Percentiles rank a stretch among this genome's conserved stretches.
Evolutionary conservation across 2,329 filamentous ascomycete genomes (phyloP).

Genomic region (Incumbomyces delicatus): DNA sequence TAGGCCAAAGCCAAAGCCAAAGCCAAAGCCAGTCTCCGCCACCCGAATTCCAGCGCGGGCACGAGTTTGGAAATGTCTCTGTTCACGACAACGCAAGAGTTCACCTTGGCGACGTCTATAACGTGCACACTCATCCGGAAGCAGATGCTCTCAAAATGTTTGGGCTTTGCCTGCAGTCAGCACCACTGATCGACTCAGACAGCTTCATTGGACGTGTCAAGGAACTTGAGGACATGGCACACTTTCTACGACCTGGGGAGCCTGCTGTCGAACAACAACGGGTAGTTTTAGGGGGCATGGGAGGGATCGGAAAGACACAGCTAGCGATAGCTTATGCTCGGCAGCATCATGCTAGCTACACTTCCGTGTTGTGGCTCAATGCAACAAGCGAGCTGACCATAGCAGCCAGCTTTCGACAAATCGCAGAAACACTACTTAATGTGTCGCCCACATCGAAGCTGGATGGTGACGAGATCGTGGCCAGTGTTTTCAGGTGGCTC

Average conservation of each 20-base stretch:
- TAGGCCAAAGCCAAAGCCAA: neutral
- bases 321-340: constrained; percentile 30
- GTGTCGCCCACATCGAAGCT: neutral
- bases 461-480: constrained; percentile 1
- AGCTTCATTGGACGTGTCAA: neutral
- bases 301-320: too few relatives aligned
- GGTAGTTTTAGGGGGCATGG: constrained; percentile 30
- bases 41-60: neutral
- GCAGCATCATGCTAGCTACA: constrained; percentile 27
- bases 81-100: neutral
- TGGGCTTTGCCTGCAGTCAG: neutral
- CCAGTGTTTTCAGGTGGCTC: constrained; percentile 12
- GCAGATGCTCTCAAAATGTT: neutral
- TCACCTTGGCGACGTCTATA: neutral
- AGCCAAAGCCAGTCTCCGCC: too few relatives aligned
- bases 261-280: neutral
- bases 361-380: constrained; percentile 37
- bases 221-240: neutral
- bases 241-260: neutral
- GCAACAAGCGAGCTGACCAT: constrained; percentile 29
- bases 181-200: neutral
- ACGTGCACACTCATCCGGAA: neutral
- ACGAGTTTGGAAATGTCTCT: neutral
- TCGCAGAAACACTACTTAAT: constrained; percentile 7
- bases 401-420: constrained; percentile 23